Conservation (phyloP, 192 early-diverging fungal genomes). For the Entomortierella chlamydospora region DNA sequence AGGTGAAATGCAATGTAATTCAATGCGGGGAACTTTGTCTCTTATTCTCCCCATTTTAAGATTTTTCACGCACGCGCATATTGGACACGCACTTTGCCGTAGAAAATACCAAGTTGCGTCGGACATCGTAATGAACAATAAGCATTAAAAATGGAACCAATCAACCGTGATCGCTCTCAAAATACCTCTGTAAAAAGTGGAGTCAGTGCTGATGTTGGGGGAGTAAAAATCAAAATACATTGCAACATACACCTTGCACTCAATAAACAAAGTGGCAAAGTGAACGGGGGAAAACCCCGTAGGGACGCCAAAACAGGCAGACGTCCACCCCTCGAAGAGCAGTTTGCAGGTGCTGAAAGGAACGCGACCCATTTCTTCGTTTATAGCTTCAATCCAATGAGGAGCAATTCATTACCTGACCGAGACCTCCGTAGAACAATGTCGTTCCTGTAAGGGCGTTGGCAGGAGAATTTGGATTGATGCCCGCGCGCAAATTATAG, state of each 20-base stretch:
- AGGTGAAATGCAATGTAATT: not conserved
- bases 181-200: not conserved
- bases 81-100: too few relatives aligned
- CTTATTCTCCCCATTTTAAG: not conserved
- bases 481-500: slow-evolving; percentile 39
- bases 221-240: too few relatives aligned
- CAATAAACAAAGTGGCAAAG: too few relatives aligned
- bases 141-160: not conserved
- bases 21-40: slow-evolving; percentile 36
- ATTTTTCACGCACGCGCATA: not conserved
- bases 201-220: not conserved
- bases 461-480: slow-evolving; percentile 24
- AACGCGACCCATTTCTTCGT: not conserved
- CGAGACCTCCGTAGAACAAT: slow-evolving; percentile 44
- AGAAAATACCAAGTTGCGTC: too few relatives aligned
- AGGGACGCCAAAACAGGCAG: too few relatives aligned
- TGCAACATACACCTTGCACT: too few relatives aligned
- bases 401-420: slow-evolving; percentile 30
- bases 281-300: too few relatives aligned
- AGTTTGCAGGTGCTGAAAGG: not conserved
- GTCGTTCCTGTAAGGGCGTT: slow-evolving; percentile 47
- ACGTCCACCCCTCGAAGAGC: too few relatives aligned
- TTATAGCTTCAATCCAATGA: not conserved
- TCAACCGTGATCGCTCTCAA: not conserved
- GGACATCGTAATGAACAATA: slow-evolving; percentile 1